Conservation (phyloP, 2,329 filamentous ascomycete genomes). For the Diaporthe helianthi region DNA sequence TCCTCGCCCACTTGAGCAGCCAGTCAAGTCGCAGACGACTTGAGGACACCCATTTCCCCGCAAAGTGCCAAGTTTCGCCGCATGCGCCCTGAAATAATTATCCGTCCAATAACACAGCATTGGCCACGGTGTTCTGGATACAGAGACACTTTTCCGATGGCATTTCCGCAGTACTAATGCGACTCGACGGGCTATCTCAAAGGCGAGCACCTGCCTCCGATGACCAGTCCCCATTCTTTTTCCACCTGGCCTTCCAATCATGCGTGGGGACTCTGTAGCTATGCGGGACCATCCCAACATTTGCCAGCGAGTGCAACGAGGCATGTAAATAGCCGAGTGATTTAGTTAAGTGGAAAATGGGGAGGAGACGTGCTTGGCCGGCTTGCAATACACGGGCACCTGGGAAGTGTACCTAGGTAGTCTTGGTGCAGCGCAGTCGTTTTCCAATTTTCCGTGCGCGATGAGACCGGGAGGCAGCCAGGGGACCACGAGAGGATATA, state of each 20-base stretch:
- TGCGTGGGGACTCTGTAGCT: not conserved
- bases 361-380: slow-evolving; percentile 8
- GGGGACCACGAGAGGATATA: not conserved
- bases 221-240: not conserved
- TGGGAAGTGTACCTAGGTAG: too few relatives aligned
- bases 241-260: not conserved
- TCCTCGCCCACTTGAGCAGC: not conserved
- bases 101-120: slow-evolving; percentile 2
- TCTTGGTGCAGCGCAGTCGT: not conserved
- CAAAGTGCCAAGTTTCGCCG: slow-evolving; percentile 14
- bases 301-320: not conserved
- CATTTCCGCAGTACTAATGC: not conserved
- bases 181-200: not conserved
- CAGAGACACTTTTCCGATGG: not conserved
- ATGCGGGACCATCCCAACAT: not conserved
- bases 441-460: not conserved
- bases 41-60: not conserved
- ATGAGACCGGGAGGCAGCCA: too few relatives aligned
- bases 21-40: not conserved
- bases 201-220: not conserved
- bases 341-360: not conserved
- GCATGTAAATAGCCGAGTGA: not conserved
- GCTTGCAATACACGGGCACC: not conserved
- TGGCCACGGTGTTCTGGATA: too few relatives aligned
- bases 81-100: slow-evolving; percentile 8